phyloP scores from a whole-genome alignment of 345 rosid genomes.

The Mallotus nudiflorus region DNA sequence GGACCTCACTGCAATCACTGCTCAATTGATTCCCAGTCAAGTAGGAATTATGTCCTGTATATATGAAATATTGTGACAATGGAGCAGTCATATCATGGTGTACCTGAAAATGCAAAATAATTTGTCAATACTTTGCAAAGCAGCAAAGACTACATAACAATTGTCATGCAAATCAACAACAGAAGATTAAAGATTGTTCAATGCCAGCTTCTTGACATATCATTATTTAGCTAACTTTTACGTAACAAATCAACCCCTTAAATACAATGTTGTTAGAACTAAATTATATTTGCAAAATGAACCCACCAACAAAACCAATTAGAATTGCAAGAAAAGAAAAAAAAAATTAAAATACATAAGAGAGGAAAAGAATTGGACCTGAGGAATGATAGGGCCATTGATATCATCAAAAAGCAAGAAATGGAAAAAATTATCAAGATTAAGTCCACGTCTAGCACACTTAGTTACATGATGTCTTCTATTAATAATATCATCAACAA shows the following conservation, averaged over 20 bases:
- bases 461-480: constrained; percentile 19
- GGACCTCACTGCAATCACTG: constrained; percentile 92
- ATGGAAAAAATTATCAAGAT: constrained; percentile 31
- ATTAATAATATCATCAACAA: constrained; percentile 19
- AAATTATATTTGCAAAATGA: not conserved
- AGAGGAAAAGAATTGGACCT: constrained; percentile 11
- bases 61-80: constrained; percentile 84
- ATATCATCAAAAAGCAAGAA: constrained; percentile 31
- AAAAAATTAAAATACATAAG: too few species aligned
- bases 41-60: constrained; percentile 91
- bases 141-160: too few species aligned
- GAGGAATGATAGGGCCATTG: constrained; percentile 23
- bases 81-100: constrained; percentile 88
- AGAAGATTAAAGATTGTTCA: not conserved
- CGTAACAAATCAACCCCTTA: too few species aligned
- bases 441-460: constrained; percentile 14
- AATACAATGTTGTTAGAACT: not conserved
- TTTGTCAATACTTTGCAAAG: constrained; percentile 16
- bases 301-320: not conserved
- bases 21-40: constrained; percentile 90
- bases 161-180: not conserved
- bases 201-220: not conserved
- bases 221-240: not conserved
- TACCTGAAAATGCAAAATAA: constrained; percentile 53
- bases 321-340: too few species aligned